A percentile compares a stretch with the other conserved stretches of the same genome.
phyloP scores from a whole-genome alignment of 345 rosid genomes.

The Limnanthes douglasii region DNA sequence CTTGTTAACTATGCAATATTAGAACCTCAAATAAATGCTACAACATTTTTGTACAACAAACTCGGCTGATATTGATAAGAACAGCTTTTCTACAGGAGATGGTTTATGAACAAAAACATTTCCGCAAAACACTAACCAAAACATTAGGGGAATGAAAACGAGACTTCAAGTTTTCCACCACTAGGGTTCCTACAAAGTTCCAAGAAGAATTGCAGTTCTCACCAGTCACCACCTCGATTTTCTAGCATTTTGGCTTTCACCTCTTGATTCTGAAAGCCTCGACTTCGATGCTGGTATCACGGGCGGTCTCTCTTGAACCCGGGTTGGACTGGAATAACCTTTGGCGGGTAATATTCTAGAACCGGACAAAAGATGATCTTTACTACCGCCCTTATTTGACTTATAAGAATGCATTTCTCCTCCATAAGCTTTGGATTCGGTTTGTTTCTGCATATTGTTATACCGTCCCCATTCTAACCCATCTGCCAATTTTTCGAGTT shows the following conservation, averaged over 20 bases:
- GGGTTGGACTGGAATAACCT: slow-evolving; percentile 33
- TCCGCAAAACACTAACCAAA: too few species aligned
- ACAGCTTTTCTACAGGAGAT: too few species aligned
- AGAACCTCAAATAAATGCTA: too few species aligned
- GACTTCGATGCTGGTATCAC: slow-evolving; percentile 42
- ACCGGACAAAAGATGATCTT: slow-evolving; percentile 43
- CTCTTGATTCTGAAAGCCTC: slow-evolving; percentile 38
- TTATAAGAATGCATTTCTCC: slow-evolving; percentile 63
- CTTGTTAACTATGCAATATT: too few species aligned
- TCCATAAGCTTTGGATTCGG: slow-evolving; percentile 22
- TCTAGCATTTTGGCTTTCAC: slow-evolving; percentile 33
- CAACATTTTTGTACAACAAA: too few species aligned
- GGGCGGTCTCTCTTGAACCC: slow-evolving; percentile 46
- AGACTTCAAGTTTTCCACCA: too few species aligned
- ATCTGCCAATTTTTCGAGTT: slow-evolving; percentile 26
- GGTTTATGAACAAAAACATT: too few species aligned
- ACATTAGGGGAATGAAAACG: too few species aligned
- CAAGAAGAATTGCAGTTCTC: too few species aligned
- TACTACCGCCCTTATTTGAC: slow-evolving; percentile 42
- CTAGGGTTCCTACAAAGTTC: too few species aligned
- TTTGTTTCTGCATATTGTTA: slow-evolving; percentile 25
- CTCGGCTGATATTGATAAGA: too few species aligned
- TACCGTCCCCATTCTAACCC: slow-evolving; percentile 48
- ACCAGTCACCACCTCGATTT: slow-evolving; percentile 39
- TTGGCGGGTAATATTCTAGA: slow-evolving; percentile 32